phyloP scores from a whole-genome alignment of 2,329 filamentous ascomycete species.

The Dryadomyces quercus-mongolicae region DNA sequence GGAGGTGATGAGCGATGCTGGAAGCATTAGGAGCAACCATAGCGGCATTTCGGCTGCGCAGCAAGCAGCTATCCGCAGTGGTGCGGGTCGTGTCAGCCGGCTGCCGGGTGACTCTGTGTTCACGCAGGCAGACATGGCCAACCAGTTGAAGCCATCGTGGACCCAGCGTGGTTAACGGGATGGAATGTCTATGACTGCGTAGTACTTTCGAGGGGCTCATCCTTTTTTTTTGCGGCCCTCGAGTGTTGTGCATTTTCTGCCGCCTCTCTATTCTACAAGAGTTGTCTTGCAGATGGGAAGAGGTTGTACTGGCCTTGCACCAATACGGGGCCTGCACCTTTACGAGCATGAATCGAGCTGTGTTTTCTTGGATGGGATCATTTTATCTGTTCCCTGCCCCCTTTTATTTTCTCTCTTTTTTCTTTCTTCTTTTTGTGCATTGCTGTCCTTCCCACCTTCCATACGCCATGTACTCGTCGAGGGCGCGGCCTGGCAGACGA shows the following conservation, averaged over 20 bases:
- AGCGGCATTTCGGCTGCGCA: slow-evolving; percentile 65
- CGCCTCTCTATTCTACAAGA: neutral
- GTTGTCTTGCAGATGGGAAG: neutral
- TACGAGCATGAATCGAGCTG: slow-evolving; percentile 2
- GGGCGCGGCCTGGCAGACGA: neutral
- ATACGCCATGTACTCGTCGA: neutral
- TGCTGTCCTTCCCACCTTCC: neutral
- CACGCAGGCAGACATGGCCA: slow-evolving; percentile 53
- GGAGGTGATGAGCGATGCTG: slow-evolving; percentile 51
- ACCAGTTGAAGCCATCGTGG: slow-evolving; percentile 50
- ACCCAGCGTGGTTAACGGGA: slow-evolving; percentile 29
- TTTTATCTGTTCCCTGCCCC: neutral
- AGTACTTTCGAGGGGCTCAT: neutral
- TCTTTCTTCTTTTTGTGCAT: neutral
- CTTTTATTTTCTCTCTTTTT: neutral
- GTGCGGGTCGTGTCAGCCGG: slow-evolving; percentile 77
- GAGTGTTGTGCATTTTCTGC: neutral
- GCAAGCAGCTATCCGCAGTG: slow-evolving; percentile 60
- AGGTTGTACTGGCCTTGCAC: neutral
- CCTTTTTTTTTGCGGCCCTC: neutral
- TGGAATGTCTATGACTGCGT: neutral
- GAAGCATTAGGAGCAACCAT: slow-evolving; percentile 59
- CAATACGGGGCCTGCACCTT: neutral
- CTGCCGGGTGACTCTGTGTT: slow-evolving; percentile 75
- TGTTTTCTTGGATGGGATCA: neutral